Conservation (phyloP, 148 eudicot species). For the Salicornia ramosissima region DNA sequence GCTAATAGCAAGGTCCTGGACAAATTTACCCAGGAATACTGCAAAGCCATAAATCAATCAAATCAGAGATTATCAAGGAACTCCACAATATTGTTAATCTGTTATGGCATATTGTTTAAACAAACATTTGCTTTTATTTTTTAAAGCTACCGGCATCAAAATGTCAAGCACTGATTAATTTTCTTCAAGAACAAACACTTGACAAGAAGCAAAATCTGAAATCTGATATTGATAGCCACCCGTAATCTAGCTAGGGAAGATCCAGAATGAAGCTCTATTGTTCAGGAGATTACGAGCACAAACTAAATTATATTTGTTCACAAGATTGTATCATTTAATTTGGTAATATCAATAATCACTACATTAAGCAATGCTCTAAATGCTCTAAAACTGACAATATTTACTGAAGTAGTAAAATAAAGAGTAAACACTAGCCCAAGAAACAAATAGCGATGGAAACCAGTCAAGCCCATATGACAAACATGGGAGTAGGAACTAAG, state of each 20-base stretch:
- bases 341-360: too few relatives aligned
- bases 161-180: background rate
- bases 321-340: too few relatives aligned
- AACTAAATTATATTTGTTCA: background rate
- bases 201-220: background rate
- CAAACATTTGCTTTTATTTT: too few relatives aligned
- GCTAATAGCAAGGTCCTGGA: constrained; percentile 70
- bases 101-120: too few relatives aligned
- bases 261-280: background rate
- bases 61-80: background rate
- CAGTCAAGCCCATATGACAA: too few relatives aligned
- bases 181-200: background rate
- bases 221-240: background rate
- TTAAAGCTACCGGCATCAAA: background rate
- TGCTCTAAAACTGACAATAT: too few relatives aligned
- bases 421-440: too few relatives aligned
- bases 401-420: too few relatives aligned
- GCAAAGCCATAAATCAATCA: constrained; percentile 32
- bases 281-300: background rate
- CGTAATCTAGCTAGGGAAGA: background rate
- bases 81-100: background rate
- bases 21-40: constrained; percentile 51
- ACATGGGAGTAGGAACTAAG: too few relatives aligned
- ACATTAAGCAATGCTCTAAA: too few relatives aligned
- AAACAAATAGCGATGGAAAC: too few relatives aligned